Conservation (phyloP, 257 asterid species). For the Euphrasia confusa region DNA sequence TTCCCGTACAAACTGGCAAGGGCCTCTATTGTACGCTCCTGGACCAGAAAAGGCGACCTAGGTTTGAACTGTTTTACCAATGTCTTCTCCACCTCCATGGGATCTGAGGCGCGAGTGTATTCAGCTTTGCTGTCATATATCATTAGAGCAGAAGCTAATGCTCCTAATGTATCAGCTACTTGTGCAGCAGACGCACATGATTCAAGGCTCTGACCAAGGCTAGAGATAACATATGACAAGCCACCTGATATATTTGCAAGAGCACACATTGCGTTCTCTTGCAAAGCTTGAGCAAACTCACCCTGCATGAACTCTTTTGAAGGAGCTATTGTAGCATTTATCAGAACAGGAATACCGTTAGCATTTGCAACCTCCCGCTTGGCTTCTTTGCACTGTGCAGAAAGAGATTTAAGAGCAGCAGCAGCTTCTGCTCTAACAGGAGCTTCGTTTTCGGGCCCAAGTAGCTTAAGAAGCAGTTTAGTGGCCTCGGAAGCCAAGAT, state of each 20-base stretch:
- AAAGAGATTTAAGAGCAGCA: constrained; percentile 91
- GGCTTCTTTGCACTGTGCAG: constrained; percentile 89
- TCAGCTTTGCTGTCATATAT: constrained; percentile 88
- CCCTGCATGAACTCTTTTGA: constrained; percentile 99
- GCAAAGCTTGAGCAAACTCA: constrained; percentile 96
- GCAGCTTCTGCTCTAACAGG: constrained; percentile 98
- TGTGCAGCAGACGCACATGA: constrained; percentile 93
- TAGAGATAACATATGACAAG: constrained; percentile 81
- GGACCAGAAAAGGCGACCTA: constrained; percentile 63
- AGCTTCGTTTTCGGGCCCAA: constrained; percentile 89
- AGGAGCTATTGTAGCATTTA: constrained; percentile 98
- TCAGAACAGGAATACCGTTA: constrained; percentile 87
- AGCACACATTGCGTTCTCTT: constrained; percentile 98
- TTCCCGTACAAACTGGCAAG: constrained; percentile 98
- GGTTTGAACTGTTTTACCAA: constrained; percentile 75
- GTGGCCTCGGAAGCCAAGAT: constrained; percentile 75
- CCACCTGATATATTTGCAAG: constrained; percentile 99
- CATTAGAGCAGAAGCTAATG: constrained; percentile 97
- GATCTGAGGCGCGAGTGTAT: constrained; percentile 75
- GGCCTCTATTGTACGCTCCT: constrained; percentile 95
- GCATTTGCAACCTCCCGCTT: constrained; percentile 71
- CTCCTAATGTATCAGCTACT: constrained; percentile 93
- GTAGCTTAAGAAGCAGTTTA: constrained; percentile 77
- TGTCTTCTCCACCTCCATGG: constrained; percentile 83
- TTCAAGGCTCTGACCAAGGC: constrained; percentile 98